Evolutionary conservation across 805 yeast genomes (phyloP).

Genomic region (Candida hispaniensis): DNA sequence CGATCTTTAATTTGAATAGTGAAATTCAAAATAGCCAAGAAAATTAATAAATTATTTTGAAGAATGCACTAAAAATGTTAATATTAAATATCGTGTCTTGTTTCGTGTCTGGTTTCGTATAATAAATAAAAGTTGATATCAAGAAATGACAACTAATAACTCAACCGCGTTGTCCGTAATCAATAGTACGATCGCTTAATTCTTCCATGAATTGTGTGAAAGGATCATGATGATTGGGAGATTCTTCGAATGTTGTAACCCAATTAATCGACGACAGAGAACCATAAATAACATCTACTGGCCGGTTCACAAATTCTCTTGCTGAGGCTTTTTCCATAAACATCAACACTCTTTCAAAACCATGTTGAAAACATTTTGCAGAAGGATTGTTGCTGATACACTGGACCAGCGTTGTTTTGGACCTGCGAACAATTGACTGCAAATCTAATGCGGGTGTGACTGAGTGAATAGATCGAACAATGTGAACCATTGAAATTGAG

Average conservation of each 20-base stretch:
- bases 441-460: slow-evolving; percentile 7
- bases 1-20: too few species aligned
- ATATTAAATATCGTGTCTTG: too few species aligned
- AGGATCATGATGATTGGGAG: slow-evolving; percentile 3
- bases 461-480: slow-evolving; percentile 1
- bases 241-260: slow-evolving; percentile 2
- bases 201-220: slow-evolving; percentile 3
- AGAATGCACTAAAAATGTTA: too few species aligned
- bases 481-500: slow-evolving; percentile 9
- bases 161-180: slow-evolving; percentile 12
- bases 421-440: slow-evolving; percentile 1
- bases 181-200: slow-evolving; percentile 7
- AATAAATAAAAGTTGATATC: too few species aligned
- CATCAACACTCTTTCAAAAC: slow-evolving; percentile 3
- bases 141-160: too few species aligned
- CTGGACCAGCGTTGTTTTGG: slow-evolving; percentile 1
- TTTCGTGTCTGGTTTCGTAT: too few species aligned
- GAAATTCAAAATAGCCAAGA: too few species aligned
- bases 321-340: slow-evolving; percentile 4
- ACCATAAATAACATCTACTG: neutral
- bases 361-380: slow-evolving; percentile 8
- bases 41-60: too few species aligned
- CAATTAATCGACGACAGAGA: neutral
- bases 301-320: neutral
- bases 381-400: neutral